Evolutionary conservation across 805 yeast genomes (phyloP), one percentile per base, ranked within the genome.

Genomic region (Yamadazyma nakazawae): DNA sequence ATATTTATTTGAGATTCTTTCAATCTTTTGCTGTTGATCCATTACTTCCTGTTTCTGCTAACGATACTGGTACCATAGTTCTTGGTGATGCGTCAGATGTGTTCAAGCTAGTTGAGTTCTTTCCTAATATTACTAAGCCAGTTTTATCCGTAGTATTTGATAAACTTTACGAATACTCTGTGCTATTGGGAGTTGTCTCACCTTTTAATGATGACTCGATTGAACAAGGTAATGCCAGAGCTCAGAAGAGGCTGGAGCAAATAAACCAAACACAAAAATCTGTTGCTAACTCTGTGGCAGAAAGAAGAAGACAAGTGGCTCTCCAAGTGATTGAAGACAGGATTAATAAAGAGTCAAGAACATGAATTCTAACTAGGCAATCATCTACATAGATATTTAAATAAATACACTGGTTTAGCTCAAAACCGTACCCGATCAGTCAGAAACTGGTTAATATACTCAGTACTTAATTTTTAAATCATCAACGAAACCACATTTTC

Each of bases 31-130:
- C 70, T n/a, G 62, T 69, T 18, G 85, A 80, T 46, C 82, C 80
- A 37, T 61, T 73, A n/a, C 66, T 83, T 49, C 83, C 86, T 12
- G 56, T 69, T 25, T 62, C 73, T 9, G 47, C 74, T 54, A 61
- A 64, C 31, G 50, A 53, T 11, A 28, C 61, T 4, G 54, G 60
- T 46, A 43, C 60, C 17, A 60, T 73, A 19, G 66, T 82, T 10
- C 64, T 77, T 24, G 97, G 97, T 34, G 97, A 90, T 63, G 96
- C 97, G 0, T 83, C 94, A 0, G 97, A 91, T 54, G 85, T 92
- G 1, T 91, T 91, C 70, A 82, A 87, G 46, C 74, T 91, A 51
- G 82, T 84, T 28, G 84, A 85, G 56, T 88, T 91, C 62, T 91
- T 91, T 80, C 97, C 97, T 0, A 80, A 74, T 40, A 60, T 77